phyloP scores from a whole-genome alignment of 306 rosid species.

The Ormosia emarginata region DNA sequence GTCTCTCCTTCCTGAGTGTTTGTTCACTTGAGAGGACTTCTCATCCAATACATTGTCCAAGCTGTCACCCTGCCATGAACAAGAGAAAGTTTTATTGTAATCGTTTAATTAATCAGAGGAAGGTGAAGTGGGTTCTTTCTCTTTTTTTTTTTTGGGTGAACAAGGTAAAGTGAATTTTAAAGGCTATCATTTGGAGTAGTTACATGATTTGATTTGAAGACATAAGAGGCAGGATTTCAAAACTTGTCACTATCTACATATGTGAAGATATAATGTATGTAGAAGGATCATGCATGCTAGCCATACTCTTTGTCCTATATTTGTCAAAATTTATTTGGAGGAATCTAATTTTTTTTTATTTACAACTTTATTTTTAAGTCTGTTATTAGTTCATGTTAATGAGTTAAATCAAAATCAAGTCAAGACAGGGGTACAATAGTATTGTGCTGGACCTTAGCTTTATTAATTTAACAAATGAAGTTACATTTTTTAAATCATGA shows the following conservation, averaged over 20 bases:
- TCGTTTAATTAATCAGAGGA: background rate
- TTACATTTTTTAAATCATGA: no score
- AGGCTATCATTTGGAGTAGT: constrained; percentile 18
- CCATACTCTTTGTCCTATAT: no score
- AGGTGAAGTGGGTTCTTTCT: background rate
- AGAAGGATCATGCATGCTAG: no score
- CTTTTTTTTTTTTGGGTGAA: no score
- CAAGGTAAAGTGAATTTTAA: background rate
- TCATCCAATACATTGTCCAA: constrained; percentile 25
- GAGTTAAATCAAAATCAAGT: no score
- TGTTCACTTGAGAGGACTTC: background rate
- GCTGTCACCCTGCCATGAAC: constrained; percentile 29
- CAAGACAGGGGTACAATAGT: no score
- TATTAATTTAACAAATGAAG: no score
- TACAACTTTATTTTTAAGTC: no score
- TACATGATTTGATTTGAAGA: constrained; percentile 33
- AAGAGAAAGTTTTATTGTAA: constrained; percentile 18
- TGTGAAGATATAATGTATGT: background rate
- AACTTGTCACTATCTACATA: constrained; percentile 30
- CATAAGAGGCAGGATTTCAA: constrained; percentile 18
- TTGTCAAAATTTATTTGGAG: no score
- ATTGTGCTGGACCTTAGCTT: no score
- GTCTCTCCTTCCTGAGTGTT: constrained; percentile 18
- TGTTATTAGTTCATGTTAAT: no score
- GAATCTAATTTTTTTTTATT: background rate